phyloP scores from a whole-genome alignment of 2,329 filamentous ascomycete genomes.

The Pseudogymnoascus sp. region DNA sequence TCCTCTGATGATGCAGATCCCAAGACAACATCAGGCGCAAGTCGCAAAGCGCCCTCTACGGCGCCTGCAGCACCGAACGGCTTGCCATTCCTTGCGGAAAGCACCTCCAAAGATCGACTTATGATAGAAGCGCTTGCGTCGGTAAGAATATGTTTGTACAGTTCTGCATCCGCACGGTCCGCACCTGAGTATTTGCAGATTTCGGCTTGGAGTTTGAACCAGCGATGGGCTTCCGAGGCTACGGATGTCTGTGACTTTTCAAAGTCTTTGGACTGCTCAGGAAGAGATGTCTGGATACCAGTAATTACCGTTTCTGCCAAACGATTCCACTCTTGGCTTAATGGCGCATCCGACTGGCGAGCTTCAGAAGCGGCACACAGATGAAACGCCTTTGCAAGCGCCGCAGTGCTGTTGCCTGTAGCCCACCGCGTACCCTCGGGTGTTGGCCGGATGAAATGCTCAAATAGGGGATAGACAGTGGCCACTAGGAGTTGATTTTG shows the following conservation, averaged over 20 bases:
- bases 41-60: slow-evolving; percentile 43
- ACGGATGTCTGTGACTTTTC: slow-evolving; percentile 62
- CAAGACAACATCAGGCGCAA: slow-evolving; percentile 34
- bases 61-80: slow-evolving; percentile 56
- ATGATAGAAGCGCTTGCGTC: slow-evolving; percentile 19
- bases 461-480: slow-evolving; percentile 45
- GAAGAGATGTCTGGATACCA: slow-evolving; percentile 64
- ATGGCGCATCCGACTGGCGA: slow-evolving; percentile 38
- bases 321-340: slow-evolving; percentile 47
- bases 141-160: slow-evolving; percentile 12
- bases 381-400: slow-evolving; percentile 36
- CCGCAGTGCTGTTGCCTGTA: slow-evolving; percentile 12
- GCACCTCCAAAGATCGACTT: slow-evolving; percentile 35
- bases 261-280: slow-evolving; percentile 74
- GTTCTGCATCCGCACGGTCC: slow-evolving; percentile 23
- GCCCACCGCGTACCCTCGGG: slow-evolving; percentile 18
- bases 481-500: slow-evolving; percentile 38
- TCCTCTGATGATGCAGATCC: slow-evolving; percentile 35
- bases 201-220: slow-evolving; percentile 42
- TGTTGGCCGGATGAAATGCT: slow-evolving; percentile 40
- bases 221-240: slow-evolving; percentile 56
- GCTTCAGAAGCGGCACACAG: slow-evolving; percentile 38
- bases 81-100: slow-evolving; percentile 51
- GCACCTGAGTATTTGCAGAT: slow-evolving; percentile 32
- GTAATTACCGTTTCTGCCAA: slow-evolving; percentile 55